Conservation (phyloP, 805 yeast species). For the Yamadazyma sp. region DNA sequence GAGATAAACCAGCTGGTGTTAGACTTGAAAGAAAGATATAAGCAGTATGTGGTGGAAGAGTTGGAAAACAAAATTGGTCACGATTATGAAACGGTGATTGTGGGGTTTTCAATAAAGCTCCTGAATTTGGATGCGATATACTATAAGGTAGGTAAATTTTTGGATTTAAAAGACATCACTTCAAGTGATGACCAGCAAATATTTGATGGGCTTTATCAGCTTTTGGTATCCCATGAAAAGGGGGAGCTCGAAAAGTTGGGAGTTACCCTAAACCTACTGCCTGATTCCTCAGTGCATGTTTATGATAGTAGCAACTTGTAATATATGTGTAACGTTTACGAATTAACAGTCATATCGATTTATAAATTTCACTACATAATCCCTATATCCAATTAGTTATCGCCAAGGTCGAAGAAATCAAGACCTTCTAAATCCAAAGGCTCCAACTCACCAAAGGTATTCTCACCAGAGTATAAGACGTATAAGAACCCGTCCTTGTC, state of each 20-base stretch:
- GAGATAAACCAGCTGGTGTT: slow-evolving; percentile 4
- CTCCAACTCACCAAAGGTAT: slow-evolving; percentile 72
- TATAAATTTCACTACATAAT: slow-evolving; percentile 8
- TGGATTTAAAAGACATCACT: slow-evolving; percentile 1
- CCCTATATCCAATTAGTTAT: slow-evolving; percentile 1
- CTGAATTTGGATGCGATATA: slow-evolving; percentile 3
- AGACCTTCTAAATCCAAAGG: slow-evolving; percentile 14
- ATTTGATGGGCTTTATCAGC: slow-evolving; percentile 8
- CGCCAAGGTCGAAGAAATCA: slow-evolving; percentile 9
- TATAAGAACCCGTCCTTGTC: slow-evolving; percentile 97
- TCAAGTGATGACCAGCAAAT: slow-evolving; percentile 3
- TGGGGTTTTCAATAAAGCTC: slow-evolving; percentile 12
- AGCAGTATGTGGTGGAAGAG: slow-evolving; percentile 5
- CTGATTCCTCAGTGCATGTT: slow-evolving; percentile 8
- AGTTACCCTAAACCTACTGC: slow-evolving; percentile 5
- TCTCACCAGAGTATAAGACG: slow-evolving; percentile 95
- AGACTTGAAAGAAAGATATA: slow-evolving; percentile 9
- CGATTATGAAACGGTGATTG: slow-evolving; percentile 11
- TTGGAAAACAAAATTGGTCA: slow-evolving; percentile 9
- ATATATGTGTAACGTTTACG: neutral
- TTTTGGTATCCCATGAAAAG: slow-evolving; percentile 2
- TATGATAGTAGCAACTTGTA: slow-evolving; percentile 2
- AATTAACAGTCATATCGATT: too few species aligned
- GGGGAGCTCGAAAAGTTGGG: slow-evolving; percentile 8
- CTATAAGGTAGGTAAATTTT: slow-evolving; percentile 6